Base-by-base conservation (phyloP, 2,329 filamentous ascomycete species). In the Trichophyton simii region DNA sequence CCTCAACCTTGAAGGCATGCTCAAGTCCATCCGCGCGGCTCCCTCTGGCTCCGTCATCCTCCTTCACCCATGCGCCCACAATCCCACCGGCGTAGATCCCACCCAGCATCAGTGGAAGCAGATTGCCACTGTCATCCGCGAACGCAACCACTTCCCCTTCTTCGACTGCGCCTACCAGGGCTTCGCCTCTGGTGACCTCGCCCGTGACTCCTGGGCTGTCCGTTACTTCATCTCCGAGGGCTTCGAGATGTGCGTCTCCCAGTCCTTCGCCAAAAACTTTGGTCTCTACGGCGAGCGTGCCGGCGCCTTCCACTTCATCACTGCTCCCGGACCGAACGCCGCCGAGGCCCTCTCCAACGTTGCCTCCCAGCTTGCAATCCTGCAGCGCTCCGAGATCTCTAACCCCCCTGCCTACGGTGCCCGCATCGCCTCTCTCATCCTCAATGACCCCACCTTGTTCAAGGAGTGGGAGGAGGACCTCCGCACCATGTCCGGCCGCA, bases 131-230 rank as follows among this genome's bases (percentile, higher is more conserved):
- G 75, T 96, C 52, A 85, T 97, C 75, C 83, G 83, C 69, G 75
- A 83, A 70, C 90, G 87, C 77, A 83, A 83, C 65, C 92, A 95
- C 76, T 96, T 99, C 79, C 92, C 94, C 69, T 97, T 99, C 83
- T 97, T 99, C 77, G 94, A 99, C 80, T 89, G 85, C 66, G 94
- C 94, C 61, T 99, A 99, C 80, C 94, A 97, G 77, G 92, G 94
- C 62, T 99, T 99, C 73, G 94, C 94, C 2, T 95, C 94, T 0
- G 94, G 94, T 63, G 86, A 95, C 73, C 83, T 97, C 20, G 80
- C 82, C 68, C 84, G 85, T 63, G 94, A 99, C 73, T 89, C 89
- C 66, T 91, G 87, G 80, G 89, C 94, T n/a, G 87, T 99, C 68
- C 88, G 90, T 67, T 89, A 96, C 81, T 99, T 99, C 72, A 80